Evolutionary conservation across 805 yeast species (phyloP).

Genomic region (Ogataea ramenticola): DNA sequence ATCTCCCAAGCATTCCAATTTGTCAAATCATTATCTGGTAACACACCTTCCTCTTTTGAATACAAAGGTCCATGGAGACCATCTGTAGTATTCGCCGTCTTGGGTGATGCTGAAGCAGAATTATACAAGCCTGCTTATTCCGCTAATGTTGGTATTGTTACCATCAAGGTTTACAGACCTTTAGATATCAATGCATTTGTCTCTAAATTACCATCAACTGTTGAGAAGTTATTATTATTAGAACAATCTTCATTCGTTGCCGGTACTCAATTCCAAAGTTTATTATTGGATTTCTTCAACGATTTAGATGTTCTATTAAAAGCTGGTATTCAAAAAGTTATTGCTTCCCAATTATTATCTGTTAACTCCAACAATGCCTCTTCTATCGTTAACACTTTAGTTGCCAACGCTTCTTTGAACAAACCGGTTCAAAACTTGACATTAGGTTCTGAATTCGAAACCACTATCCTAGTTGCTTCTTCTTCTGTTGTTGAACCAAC

Average conservation of each 20-base stretch:
- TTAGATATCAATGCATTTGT: constrained; percentile 50
- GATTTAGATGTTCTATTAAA: constrained; percentile 40
- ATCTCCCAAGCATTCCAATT: constrained; percentile 27
- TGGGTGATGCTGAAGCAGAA: constrained; percentile 50
- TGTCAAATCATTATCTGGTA: constrained; percentile 19
- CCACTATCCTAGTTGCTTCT: constrained; percentile 1
- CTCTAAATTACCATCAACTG: constrained; percentile 43
- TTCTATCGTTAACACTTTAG: constrained; percentile 37
- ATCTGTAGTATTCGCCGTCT: constrained; percentile 45
- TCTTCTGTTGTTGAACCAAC: constrained; percentile 4
- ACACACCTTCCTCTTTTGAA: constrained; percentile 32
- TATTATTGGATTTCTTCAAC: constrained; percentile 69
- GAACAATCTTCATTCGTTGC: constrained; percentile 48
- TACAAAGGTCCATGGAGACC: constrained; percentile 35
- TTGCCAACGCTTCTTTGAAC: constrained; percentile 42
- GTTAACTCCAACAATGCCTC: constrained; percentile 33
- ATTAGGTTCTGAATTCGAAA: constrained; percentile 39
- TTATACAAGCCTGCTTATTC: constrained; percentile 33
- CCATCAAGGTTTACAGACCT: constrained; percentile 67
- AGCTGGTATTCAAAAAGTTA: constrained; percentile 45
- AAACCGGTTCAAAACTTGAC: constrained; percentile 57
- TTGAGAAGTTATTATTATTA: constrained; percentile 50
- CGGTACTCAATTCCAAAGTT: constrained; percentile 27
- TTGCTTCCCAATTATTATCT: constrained; percentile 47
- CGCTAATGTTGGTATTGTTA: constrained; percentile 39